Percentiles rank a stretch among this genome's conserved stretches.
phyloP scores from a whole-genome alignment of 805 yeast species.

The Nakazawaea holstii region DNA sequence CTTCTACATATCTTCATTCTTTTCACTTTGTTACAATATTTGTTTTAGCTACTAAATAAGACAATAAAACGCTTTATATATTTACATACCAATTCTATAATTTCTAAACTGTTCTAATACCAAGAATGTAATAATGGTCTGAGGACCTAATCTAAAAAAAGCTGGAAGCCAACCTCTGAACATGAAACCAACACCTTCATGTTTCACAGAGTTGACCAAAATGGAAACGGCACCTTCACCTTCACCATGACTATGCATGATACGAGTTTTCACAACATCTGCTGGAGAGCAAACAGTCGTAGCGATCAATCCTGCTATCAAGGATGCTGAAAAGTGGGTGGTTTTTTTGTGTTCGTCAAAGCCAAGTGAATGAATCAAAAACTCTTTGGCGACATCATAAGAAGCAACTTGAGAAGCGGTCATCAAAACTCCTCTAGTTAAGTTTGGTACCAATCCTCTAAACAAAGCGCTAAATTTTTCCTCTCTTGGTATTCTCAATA shows the following conservation, averaged over 20 bases:
- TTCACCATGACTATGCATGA: slow-evolving; percentile 61
- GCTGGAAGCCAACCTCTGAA: slow-evolving; percentile 92
- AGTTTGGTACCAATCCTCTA: slow-evolving; percentile 74
- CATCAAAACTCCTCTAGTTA: slow-evolving; percentile 79
- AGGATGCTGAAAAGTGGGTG: slow-evolving; percentile 75
- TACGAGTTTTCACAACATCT: slow-evolving; percentile 83
- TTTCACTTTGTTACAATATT: too few relatives aligned
- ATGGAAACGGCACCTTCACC: slow-evolving; percentile 46
- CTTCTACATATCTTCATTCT: too few relatives aligned
- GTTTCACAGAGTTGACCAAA: slow-evolving; percentile 47
- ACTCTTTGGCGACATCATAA: slow-evolving; percentile 66
- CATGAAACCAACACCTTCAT: slow-evolving; percentile 75
- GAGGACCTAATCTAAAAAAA: slow-evolving; percentile 81
- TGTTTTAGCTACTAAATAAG: too few relatives aligned
- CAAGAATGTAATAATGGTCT: slow-evolving; percentile 63
- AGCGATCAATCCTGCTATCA: slow-evolving; percentile 82
- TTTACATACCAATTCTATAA: slow-evolving; percentile 41
- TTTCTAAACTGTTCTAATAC: slow-evolving; percentile 64
- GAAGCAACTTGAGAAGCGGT: slow-evolving; percentile 89
- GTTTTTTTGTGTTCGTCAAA: slow-evolving; percentile 56
- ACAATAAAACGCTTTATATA: too few relatives aligned
- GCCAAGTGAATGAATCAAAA: slow-evolving; percentile 43
- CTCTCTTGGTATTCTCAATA: slow-evolving; percentile 48
- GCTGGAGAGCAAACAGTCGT: slow-evolving; percentile 92
- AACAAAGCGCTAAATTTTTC: slow-evolving; percentile 60